A percentile compares a stretch with the other conserved stretches of the same genome.
Evolutionary conservation across 495 filamentous ascomycete species (phyloP).

Genomic region (Neurospora hispaniola): DNA sequence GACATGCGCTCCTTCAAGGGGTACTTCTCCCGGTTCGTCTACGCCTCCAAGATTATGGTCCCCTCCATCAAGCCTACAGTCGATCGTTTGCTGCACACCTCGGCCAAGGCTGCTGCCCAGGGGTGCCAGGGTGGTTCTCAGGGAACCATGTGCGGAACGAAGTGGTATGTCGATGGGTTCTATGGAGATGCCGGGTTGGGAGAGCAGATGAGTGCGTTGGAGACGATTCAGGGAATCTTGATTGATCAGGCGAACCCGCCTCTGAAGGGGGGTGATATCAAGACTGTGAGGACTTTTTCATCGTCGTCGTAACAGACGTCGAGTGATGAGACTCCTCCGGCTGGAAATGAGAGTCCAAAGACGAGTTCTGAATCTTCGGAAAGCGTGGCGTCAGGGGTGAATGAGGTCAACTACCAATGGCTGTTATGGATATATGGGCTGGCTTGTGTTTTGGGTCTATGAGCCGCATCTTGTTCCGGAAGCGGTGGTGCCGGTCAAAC

Average conservation of each 20-base stretch:
- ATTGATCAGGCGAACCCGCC: constrained; percentile 26
- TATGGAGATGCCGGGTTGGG: constrained; percentile 54
- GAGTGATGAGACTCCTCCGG: not conserved
- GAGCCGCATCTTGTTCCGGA: not conserved
- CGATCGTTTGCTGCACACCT: constrained; percentile 39
- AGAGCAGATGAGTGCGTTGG: constrained; percentile 60
- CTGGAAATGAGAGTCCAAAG: not conserved
- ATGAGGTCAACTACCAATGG: not conserved
- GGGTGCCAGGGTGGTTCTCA: constrained; percentile 50
- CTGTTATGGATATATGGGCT: not conserved
- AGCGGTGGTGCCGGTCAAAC: not conserved
- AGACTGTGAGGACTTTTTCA: constrained; percentile 21
- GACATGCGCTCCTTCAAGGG: constrained; percentile 77
- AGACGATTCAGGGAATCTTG: constrained; percentile 52
- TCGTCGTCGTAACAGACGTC: not conserved
- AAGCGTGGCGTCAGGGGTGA: not conserved
- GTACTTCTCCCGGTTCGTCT: constrained; percentile 67
- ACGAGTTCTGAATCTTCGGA: not conserved
- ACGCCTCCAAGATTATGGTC: constrained; percentile 48
- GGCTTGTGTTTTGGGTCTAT: not conserved
- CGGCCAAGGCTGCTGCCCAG: constrained; percentile 53
- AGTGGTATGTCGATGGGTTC: constrained; percentile 53
- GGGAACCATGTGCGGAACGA: constrained; percentile 55
- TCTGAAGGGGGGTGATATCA: constrained; percentile 32
- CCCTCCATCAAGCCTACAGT: constrained; percentile 45